A percentile compares a stretch with the other conserved stretches of the same genome.
Evolutionary conservation across 345 rosid species (phyloP).

Genomic region (Stellera chamaejasme): DNA sequence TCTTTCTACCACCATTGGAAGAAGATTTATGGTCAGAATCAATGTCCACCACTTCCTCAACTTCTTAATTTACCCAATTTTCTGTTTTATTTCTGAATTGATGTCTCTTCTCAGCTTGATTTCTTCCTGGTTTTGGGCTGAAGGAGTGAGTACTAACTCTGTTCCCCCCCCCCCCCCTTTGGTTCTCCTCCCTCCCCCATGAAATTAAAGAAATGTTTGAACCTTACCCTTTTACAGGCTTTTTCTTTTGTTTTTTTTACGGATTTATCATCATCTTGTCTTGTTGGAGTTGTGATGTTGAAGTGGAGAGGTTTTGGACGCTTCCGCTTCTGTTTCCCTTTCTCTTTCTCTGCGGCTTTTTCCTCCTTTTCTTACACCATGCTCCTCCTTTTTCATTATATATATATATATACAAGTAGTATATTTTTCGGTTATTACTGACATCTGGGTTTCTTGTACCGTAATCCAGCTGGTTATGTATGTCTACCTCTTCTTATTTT

Average conservation of each 20-base stretch:
- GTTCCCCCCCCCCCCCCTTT: too few relatives aligned
- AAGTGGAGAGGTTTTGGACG: slow-evolving; percentile 44
- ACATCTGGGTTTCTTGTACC: slow-evolving; percentile 2
- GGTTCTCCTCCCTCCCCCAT: too few relatives aligned
- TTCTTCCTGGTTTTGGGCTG: slow-evolving; percentile 10
- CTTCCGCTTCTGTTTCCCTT: slow-evolving; percentile 21
- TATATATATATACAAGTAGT: neutral
- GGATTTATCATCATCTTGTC: too few relatives aligned
- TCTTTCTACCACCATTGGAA: slow-evolving; percentile 95
- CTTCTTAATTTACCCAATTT: neutral
- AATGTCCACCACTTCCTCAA: neutral
- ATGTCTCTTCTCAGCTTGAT: too few relatives aligned
- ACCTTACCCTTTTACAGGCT: slow-evolving; percentile 27
- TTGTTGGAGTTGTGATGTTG: slow-evolving; percentile 35
- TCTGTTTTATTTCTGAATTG: neutral
- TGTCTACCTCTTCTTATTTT: neutral
- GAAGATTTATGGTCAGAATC: slow-evolving; percentile 67
- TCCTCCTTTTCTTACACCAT: slow-evolving; percentile 4
- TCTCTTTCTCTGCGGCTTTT: neutral
- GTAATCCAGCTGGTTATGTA: slow-evolving; percentile 1
- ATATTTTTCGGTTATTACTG: neutral
- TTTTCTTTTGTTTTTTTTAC: slow-evolving; percentile 24
- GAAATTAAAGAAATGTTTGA: too few relatives aligned
- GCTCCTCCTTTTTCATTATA: neutral
- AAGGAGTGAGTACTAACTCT: too few relatives aligned